Conservation (phyloP, 1,284 basidiomycete species). For the Phenoliferia sp. region DNA sequence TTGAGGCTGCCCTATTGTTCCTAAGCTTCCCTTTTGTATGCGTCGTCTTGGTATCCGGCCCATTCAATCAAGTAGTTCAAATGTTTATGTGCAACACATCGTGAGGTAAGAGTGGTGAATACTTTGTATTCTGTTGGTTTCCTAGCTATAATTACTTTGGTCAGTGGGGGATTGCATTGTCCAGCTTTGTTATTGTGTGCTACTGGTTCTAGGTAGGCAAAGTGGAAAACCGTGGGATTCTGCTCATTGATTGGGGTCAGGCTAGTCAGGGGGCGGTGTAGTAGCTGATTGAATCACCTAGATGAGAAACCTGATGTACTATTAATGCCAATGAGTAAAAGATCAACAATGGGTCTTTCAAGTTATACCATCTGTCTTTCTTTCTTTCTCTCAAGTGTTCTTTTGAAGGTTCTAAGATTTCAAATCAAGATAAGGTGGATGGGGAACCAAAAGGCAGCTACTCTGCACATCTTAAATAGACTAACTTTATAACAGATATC, state of each 20-base stretch:
- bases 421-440: background rate
- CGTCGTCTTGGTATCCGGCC: conserved; percentile 1
- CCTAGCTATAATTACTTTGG: conserved; percentile 37
- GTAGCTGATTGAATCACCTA: too few species aligned
- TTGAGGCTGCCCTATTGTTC: background rate
- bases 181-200: conserved; percentile 27
- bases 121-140: conserved; percentile 34
- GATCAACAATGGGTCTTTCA: conserved; percentile 35
- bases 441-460: too few species aligned
- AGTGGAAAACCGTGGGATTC: conserved; percentile 48
- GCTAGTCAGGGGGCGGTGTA: conserved; percentile 38
- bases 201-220: conserved; percentile 44
- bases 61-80: conserved; percentile 13
- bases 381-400: background rate
- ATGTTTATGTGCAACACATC: background rate
- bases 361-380: background rate
- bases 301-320: too few species aligned
- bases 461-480: too few species aligned
- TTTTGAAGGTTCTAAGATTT: background rate
- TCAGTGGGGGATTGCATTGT: conserved; percentile 35
- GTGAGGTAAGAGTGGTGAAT: conserved; percentile 36
- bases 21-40: background rate
- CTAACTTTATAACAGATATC: too few species aligned
- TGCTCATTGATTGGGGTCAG: conserved; percentile 39
- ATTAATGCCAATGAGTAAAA: conserved; percentile 39